These are phyloP conservation scores for Blastocrithidia nonstop DNA, from an alignment of 208 protist species.

Conservation along the genomic window DNA sequence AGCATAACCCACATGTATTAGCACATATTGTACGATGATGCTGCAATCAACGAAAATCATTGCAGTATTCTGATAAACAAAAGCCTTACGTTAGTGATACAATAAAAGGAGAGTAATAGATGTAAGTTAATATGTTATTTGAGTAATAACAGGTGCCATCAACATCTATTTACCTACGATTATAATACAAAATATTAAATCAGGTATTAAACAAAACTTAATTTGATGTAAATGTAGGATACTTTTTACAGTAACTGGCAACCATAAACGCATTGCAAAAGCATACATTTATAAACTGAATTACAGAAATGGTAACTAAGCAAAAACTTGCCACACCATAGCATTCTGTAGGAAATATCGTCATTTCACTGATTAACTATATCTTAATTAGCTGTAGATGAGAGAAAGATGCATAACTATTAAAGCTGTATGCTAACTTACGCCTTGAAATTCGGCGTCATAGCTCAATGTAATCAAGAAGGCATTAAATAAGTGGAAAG, in stretches of 20 bases:
- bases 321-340: background rate
- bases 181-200: background rate
- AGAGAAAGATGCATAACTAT: too few relatives aligned
- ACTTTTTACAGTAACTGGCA: conserved; percentile 5
- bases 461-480: too few relatives aligned
- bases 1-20: conserved; percentile 24
- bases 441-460: too few relatives aligned
- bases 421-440: too few relatives aligned
- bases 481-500: background rate
- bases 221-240: background rate
- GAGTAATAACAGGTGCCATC: too few relatives aligned
- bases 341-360: background rate
- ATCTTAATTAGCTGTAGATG: too few relatives aligned
- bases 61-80: background rate
- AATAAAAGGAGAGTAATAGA: background rate
- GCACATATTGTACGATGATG: conserved; percentile 21
- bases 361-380: background rate
- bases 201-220: background rate
- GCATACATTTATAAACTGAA: background rate
- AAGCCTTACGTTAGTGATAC: background rate
- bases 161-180: too few relatives aligned
- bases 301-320: background rate
- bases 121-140: too few relatives aligned
- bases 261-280: background rate
- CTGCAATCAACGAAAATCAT: too few relatives aligned